Conservation (phyloP, 2,329 filamentous ascomycete genomes). For the Aspergillus fumigatus region DNA sequence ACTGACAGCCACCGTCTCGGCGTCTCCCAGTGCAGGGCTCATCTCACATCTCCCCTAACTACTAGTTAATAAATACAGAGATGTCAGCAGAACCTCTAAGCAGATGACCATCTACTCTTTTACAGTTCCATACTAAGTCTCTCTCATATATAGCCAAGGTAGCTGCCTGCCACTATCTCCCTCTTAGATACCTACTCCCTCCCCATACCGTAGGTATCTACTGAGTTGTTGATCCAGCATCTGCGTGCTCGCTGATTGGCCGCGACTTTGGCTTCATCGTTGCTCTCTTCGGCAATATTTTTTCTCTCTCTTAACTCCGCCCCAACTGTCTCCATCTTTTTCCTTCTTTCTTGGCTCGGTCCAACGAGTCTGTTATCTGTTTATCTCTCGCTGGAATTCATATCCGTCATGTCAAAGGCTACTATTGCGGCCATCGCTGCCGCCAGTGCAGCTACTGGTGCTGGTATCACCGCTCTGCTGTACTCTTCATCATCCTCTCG, state of each 20-base stretch:
- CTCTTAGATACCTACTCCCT: no score
- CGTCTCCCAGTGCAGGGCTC: not conserved
- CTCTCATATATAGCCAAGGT: not conserved
- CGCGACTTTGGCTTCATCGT: constrained; percentile 8
- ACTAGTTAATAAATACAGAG: no score
- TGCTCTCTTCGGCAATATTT: not conserved
- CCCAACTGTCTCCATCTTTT: not conserved
- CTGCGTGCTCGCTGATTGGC: constrained; percentile 21
- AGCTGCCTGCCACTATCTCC: not conserved
- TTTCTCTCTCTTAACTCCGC: constrained; percentile 1
- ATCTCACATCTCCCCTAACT: no score
- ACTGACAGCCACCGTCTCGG: not conserved
- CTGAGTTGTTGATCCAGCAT: not conserved
- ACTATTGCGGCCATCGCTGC: constrained; percentile 72
- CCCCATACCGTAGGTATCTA: no score
- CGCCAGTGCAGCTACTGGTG: constrained; percentile 70
- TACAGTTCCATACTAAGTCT: no score
- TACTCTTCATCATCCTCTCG: constrained; percentile 50
- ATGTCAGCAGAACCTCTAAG: not conserved
- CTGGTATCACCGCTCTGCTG: constrained; percentile 64
- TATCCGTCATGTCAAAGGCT: constrained; percentile 66
- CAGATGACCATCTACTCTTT: not conserved
- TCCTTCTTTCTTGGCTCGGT: not conserved
- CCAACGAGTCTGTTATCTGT: not conserved
- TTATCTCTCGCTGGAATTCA: not conserved